Percentiles rank a stretch among this genome's conserved stretches.
Conservation (phyloP, 768 basidiomycete species). For the Porphyrellus cyaneotinctus region DNA sequence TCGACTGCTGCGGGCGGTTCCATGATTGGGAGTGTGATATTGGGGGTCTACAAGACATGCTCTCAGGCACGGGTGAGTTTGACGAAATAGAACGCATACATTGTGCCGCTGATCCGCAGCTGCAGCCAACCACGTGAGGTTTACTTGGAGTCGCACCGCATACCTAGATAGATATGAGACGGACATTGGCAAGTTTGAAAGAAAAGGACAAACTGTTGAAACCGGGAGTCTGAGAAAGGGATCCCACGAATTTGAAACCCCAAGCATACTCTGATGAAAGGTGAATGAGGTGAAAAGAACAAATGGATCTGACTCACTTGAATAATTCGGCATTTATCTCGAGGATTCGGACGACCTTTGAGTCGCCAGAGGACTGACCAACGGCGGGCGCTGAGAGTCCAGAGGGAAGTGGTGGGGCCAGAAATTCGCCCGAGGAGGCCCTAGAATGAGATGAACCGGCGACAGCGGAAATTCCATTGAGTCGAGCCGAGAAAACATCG, state of each 20-base stretch:
- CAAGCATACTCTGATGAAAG: conserved; percentile 48
- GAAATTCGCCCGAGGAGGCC: conserved; percentile 26
- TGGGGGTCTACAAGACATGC: conserved; percentile 26
- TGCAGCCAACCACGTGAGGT: conserved; percentile 66
- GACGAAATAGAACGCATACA: conserved; percentile 33
- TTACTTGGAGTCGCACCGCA: conserved; percentile 58
- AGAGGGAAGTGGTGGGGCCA: conserved; percentile 30
- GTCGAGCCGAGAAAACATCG: conserved; percentile 21
- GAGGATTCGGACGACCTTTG: conserved; percentile 56
- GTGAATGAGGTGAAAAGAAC: conserved; percentile 1
- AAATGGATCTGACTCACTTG: conserved; percentile 42
- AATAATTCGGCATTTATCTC: conserved; percentile 68
- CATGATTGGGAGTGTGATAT: conserved; percentile 51
- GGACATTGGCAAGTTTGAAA: background rate
- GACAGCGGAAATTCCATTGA: conserved; percentile 16
- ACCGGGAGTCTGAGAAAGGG: conserved; percentile 43
- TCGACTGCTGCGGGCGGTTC: conserved; percentile 51
- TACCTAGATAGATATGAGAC: conserved; percentile 43
- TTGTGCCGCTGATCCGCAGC: conserved; percentile 57
- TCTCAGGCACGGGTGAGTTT: conserved; percentile 5
- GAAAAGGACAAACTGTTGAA: conserved; percentile 49
- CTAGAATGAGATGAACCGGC: conserved; percentile 27
- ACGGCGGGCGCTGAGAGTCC: conserved; percentile 9
- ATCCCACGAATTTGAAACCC: conserved; percentile 57
- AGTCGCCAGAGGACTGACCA: conserved; percentile 9